Evolutionary conservation across 2,329 filamentous ascomycete genomes (phyloP), one percentile per base, ranked within the genome.

Genomic region (Eutypella sp.): DNA sequence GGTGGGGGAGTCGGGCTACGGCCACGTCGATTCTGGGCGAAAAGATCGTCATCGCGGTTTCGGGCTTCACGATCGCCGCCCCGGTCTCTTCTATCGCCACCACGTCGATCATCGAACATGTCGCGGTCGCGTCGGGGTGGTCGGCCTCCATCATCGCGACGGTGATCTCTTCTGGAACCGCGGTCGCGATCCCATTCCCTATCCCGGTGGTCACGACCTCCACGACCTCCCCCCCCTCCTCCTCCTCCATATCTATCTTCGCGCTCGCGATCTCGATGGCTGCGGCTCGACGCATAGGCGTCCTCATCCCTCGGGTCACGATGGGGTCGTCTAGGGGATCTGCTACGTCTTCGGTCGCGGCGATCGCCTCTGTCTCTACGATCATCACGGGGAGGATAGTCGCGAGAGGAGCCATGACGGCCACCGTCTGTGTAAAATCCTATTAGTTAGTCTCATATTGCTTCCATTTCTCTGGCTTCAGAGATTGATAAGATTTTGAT

Each of bases 261-360:
- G 51, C 92, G 87, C 71, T 97, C 92, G 51, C 92, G 79, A 65
- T 95, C 92, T 64, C 92, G 82, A 67, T 96, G 95, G 71, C 85
- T 91, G 57, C 92, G 86, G 68, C 90, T 96, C 5, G 88, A 90
- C 18, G 91, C 95, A 70, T 97, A 97, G 46, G 87, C 63, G 45
- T 65, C 61, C 47, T 81, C 78, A 66, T 82, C 78, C 57, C 88
- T 85, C 45, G 79, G 81, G 42, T 93, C 86, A 57, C 86, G 86
- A 57, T 88, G 83, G 56, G 76, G 72, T 47, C 74, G 68, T 52
- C 84, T 75, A 47, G 91, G 91, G 16, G 92, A 97, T 63, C 92
- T 84, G 50, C 91, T 96, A 54, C 92, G 86, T 69, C 90, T 79
- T 56, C 56, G 56, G 58, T 59, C 61, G 42, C 55, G 57, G 22